Conservation (phyloP, 495 filamentous ascomycete species). For the Aspergillus egyptiacus region DNA sequence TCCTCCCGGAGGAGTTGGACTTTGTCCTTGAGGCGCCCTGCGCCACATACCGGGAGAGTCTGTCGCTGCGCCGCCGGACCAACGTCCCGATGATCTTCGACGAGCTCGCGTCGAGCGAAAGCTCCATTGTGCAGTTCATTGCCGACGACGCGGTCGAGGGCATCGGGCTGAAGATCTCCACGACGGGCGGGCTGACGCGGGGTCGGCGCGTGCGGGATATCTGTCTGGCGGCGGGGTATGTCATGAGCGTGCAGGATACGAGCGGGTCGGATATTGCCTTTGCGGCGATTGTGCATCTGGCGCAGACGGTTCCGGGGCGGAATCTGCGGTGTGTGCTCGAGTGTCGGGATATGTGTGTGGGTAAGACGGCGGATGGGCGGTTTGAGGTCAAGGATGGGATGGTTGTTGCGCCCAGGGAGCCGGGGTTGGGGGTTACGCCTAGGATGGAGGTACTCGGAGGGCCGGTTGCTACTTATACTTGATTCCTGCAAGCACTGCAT, state of each 20-base stretch:
- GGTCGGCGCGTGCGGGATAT: constrained; percentile 8
- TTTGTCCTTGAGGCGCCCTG: constrained; percentile 13
- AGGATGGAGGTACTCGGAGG: constrained; percentile 26
- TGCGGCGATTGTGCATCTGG: constrained; percentile 13
- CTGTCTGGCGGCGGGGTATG: constrained; percentile 8
- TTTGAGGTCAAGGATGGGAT: constrained; percentile 3
- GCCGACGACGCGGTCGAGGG: too few species aligned
- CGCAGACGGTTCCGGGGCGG: constrained; percentile 6
- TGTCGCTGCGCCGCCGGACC: constrained; percentile 7
- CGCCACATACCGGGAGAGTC: constrained; percentile 5
- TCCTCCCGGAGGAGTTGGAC: constrained; percentile 5
- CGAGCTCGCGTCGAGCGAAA: too few species aligned
- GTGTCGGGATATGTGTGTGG: constrained; percentile 3
- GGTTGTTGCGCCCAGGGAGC: not conserved
- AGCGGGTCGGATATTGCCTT: constrained; percentile 10
- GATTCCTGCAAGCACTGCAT: too few species aligned
- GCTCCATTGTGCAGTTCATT: too few species aligned
- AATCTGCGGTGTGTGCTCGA: constrained; percentile 7
- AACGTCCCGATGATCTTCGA: too few species aligned
- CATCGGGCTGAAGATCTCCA: too few species aligned
- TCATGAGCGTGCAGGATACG: constrained; percentile 9
- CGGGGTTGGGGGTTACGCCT: constrained; percentile 5
- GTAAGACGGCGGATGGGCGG: constrained; percentile 9
- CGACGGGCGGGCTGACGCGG: not conserved
- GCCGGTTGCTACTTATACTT: constrained; percentile 23